These are phyloP conservation scores for Mycocentrospora acerina DNA, from an alignment of 2,329 filamentous ascomycete species.

Conservation along the genomic window DNA sequence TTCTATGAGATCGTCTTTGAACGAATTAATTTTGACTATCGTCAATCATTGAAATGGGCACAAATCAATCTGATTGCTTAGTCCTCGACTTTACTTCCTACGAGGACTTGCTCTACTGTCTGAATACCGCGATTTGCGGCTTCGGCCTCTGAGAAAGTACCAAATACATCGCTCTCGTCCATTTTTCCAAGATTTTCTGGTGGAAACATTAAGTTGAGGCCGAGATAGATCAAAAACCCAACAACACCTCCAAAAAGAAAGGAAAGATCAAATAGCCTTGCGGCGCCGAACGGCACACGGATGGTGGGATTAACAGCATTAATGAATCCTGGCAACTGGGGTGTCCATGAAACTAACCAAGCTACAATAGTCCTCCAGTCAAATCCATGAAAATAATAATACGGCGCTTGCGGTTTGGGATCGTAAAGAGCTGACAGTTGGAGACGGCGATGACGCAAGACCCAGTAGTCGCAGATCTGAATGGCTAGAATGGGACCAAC, in stretches of 20 bases:
- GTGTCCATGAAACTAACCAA: slow-evolving; percentile 33
- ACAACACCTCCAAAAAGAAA: slow-evolving; percentile 1
- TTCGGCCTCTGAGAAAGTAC: slow-evolving; percentile 1
- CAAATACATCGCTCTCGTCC: slow-evolving; percentile 1
- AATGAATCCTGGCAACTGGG: not conserved
- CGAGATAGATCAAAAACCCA: not conserved
- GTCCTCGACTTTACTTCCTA: too few species aligned
- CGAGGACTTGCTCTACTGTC: too few species aligned
- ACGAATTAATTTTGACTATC: too few species aligned
- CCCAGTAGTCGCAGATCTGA: slow-evolving; percentile 50
- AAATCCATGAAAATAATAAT: slow-evolving; percentile 47
- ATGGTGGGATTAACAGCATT: not conserved
- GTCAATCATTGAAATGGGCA: too few species aligned
- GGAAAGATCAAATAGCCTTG: not conserved
- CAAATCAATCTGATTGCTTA: too few species aligned
- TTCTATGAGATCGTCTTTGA: too few species aligned
- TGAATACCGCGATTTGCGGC: too few species aligned
- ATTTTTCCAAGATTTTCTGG: not conserved
- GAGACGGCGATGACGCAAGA: slow-evolving; percentile 43
- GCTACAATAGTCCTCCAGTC: slow-evolving; percentile 49
- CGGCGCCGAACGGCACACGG: not conserved
- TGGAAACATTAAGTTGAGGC: slow-evolving; percentile 1
- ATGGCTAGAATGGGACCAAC: slow-evolving; percentile 51
- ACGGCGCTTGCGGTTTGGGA: slow-evolving; percentile 39
- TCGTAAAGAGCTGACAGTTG: slow-evolving; percentile 50